Conservation (phyloP, 106 monocot species). For the Dendrobium catenatum region DNA sequence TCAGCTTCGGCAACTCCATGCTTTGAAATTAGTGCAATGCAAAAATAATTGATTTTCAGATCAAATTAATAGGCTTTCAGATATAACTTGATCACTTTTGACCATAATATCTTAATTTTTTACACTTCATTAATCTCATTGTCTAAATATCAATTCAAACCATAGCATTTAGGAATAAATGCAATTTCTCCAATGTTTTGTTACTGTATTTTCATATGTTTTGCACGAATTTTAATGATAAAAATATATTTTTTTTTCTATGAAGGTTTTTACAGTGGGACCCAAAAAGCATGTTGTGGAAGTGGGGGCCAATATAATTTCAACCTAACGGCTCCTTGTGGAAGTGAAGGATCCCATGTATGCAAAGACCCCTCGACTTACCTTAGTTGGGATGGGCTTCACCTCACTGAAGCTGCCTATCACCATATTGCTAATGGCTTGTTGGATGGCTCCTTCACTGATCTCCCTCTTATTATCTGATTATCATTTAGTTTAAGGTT, state of each 20-base stretch:
- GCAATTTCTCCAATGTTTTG: not conserved
- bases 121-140: too few relatives aligned
- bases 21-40: too few relatives aligned
- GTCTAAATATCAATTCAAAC: too few relatives aligned
- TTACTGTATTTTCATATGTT: not conserved
- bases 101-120: too few relatives aligned
- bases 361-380: slow-evolving; percentile 15
- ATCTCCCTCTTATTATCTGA: not conserved
- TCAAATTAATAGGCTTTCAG: too few relatives aligned
- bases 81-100: not conserved
- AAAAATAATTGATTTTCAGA: too few relatives aligned
- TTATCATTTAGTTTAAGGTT: too few relatives aligned
- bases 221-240: too few relatives aligned
- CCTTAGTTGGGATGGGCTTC: slow-evolving; percentile 20
- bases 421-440: slow-evolving; percentile 10
- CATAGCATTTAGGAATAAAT: not conserved
- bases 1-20: slow-evolving; percentile 64
- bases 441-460: slow-evolving; percentile 6
- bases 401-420: slow-evolving; percentile 22
- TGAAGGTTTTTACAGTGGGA: not conserved
- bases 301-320: slow-evolving; percentile 8
- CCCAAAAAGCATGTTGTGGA: slow-evolving; percentile 15
- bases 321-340: not conserved
- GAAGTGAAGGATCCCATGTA: not conserved
- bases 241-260: not conserved